Evolutionary conservation across 2,329 filamentous ascomycete species (phyloP), one percentile per base, ranked within the genome.

Genomic region (Fusarium begoniae): DNA sequence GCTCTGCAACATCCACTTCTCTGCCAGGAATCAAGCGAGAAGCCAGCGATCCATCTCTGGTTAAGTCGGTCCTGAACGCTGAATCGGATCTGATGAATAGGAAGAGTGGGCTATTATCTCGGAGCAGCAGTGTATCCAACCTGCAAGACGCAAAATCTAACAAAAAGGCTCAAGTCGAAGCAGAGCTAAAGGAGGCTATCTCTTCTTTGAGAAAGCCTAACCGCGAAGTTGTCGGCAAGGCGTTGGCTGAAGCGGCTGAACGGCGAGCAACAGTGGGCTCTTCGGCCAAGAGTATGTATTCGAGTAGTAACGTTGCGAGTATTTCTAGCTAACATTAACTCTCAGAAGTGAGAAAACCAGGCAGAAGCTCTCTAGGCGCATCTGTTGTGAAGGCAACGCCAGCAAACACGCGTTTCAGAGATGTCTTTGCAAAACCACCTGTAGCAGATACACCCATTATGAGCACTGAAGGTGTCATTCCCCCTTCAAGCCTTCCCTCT

Each of bases 141-240:
- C 81, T 86, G 37, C 86, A 87, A 5, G 89, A 91, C 63, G 80
- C 84, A 3, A 93, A 89, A 81, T 86, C 89, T 38, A 90, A 85
- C 76, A 93, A 90, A 80, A 92, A 92, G 78, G 91, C 90, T 6
- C 82, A 88, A 28, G 87, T 94, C 5, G 90, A 94, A 54, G 89
- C 91, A 35, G 91, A 95, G 77, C 82, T 96, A 40, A 89, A 90
- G 74, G 89, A 94, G 66, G 94, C 94, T 14, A 95, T 96, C 56
- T 89, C 89, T 11, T 88, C 91, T 15, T 81, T 96, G 47, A 91
- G 93, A 80, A 94, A 91, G 81, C 94, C 94, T 2, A 95, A 96
- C 77, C 89, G 94, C 51, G 88, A 90, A 28, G 85, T 93, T 45
- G 92, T 91, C 18, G 90, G 90, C 38, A 91, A 90, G 76, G 88